Conservation (phyloP, 192 early-diverging fungal genomes). For the Coemansia sp. region DNA sequence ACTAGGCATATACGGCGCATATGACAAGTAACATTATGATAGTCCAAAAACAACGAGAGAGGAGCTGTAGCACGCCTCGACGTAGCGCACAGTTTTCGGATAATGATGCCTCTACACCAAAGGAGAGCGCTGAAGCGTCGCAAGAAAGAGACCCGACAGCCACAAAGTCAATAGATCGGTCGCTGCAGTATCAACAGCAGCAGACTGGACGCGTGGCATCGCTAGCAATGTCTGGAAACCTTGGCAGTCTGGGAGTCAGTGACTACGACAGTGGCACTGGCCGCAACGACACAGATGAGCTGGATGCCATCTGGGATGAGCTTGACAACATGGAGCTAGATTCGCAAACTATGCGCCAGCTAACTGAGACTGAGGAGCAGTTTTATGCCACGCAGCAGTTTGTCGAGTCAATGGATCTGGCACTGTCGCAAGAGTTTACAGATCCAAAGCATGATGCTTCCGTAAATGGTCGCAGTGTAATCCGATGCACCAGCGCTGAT, state of each 20-base stretch:
- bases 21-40: neutral
- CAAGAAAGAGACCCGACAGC: neutral
- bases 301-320: constrained; percentile 27
- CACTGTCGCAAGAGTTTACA: constrained; percentile 41
- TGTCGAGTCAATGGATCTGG: constrained; percentile 8
- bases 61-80: neutral
- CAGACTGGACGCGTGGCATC: constrained; percentile 5
- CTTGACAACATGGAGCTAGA: constrained; percentile 38
- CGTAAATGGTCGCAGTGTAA: neutral
- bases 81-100: neutral
- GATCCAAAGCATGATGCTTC: constrained; percentile 9
- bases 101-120: neutral
- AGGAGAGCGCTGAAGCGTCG: neutral
- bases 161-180: constrained; percentile 1
- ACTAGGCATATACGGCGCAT: neutral
- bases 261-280: neutral
- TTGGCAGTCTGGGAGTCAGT: constrained; percentile 8
- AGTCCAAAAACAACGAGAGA: neutral
- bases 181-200: neutral
- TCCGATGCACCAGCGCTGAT: constrained; percentile 13
- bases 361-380: constrained; percentile 42
- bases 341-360: constrained; percentile 47
- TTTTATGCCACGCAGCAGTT: constrained; percentile 48
- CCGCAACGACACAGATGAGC: constrained; percentile 15
- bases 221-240: constrained; percentile 8